phyloP scores from a whole-genome alignment of 2,329 filamentous ascomycete genomes.

The Talaromyces sp. region DNA sequence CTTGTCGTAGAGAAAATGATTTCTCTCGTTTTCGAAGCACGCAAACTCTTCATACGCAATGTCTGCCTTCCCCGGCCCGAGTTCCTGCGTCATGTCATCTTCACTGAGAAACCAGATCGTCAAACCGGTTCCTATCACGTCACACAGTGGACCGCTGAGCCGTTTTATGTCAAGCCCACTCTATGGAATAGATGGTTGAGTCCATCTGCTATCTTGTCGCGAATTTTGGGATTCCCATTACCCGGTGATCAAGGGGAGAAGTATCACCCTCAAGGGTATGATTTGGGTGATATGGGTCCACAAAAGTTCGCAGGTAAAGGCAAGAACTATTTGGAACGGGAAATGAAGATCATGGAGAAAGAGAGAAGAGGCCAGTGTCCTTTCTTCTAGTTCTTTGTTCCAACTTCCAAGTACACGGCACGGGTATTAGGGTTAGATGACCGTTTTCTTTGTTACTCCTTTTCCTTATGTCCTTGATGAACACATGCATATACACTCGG shows the following conservation, averaged over 20 bases:
- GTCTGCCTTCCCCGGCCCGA: slow-evolving; percentile 55
- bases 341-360: slow-evolving; percentile 33
- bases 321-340: slow-evolving; percentile 43
- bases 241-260: slow-evolving; percentile 46
- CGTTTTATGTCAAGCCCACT: slow-evolving; percentile 59
- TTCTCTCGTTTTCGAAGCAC: slow-evolving; percentile 46
- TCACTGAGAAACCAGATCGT: slow-evolving; percentile 48
- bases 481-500: slow-evolving; percentile 5
- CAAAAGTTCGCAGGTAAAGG: slow-evolving; percentile 50
- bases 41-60: slow-evolving; percentile 54
- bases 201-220: slow-evolving; percentile 48
- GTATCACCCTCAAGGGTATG: slow-evolving; percentile 47
- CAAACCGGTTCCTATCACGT: slow-evolving; percentile 51
- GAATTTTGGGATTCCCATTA: slow-evolving; percentile 42
- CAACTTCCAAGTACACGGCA: neutral
- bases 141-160: slow-evolving; percentile 55
- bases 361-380: slow-evolving; percentile 46
- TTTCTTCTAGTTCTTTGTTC: slow-evolving; percentile 27
- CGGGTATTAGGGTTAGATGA: no score
- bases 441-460: neutral
- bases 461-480: neutral
- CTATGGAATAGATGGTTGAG: slow-evolving; percentile 58
- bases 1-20: slow-evolving; percentile 35
- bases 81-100: slow-evolving; percentile 30
- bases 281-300: slow-evolving; percentile 58